Conservation (phyloP, 352 stramenopile genomes). For the Pythium plurisporium region DNA sequence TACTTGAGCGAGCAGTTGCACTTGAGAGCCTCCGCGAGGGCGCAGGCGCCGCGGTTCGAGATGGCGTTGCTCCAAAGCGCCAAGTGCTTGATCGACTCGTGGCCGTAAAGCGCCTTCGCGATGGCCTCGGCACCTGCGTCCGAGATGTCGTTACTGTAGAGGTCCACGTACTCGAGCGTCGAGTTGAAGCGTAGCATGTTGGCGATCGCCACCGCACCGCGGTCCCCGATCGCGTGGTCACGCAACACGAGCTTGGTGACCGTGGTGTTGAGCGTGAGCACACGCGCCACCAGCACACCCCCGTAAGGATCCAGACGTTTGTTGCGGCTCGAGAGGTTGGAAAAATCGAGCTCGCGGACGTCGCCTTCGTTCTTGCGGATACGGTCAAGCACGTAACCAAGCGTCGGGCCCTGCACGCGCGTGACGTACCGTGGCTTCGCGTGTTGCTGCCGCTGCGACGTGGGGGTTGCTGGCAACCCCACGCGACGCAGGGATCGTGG, state of each 20-base stretch:
- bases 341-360: conserved; percentile 68
- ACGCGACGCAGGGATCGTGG: conserved; percentile 1
- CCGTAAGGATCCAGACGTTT: conserved; percentile 50
- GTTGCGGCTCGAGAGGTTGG: conserved; percentile 45
- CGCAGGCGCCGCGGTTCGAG: conserved; percentile 39
- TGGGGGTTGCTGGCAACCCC: not conserved
- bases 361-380: conserved; percentile 61
- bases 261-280: conserved; percentile 53
- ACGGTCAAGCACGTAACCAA: conserved; percentile 45
- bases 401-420: conserved; percentile 37
- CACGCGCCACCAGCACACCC: conserved; percentile 57
- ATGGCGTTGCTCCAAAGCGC: conserved; percentile 61
- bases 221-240: conserved; percentile 66
- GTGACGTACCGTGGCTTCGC: conserved; percentile 7
- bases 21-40: conserved; percentile 50
- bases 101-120: conserved; percentile 63
- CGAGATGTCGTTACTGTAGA: conserved; percentile 68
- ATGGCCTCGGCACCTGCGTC: conserved; percentile 53
- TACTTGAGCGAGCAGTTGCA: conserved; percentile 64
- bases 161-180: conserved; percentile 60
- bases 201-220: conserved; percentile 51
- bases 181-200: conserved; percentile 70
- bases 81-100: conserved; percentile 61
- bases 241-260: conserved; percentile 60
- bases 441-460: not conserved